Evolutionary conservation across 257 asterid species (phyloP), one percentile per base, ranked within the genome.

Genomic region (Salvia splendens): DNA sequence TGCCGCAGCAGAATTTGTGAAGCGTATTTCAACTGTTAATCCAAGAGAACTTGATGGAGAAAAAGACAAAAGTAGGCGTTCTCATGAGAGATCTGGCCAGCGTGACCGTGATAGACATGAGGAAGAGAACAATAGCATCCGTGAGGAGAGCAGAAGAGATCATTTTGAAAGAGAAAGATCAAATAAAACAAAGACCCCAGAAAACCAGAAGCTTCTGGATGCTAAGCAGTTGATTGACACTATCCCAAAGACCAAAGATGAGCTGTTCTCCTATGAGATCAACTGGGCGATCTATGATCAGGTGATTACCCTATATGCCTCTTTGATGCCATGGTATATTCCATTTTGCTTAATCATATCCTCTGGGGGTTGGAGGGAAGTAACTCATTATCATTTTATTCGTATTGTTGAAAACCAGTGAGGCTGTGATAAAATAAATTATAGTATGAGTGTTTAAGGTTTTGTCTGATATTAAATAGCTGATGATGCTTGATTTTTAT

Each of bases 221-320:
- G 97, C 99, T 43, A 94, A 91, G 63, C 96, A 91, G 84, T 79
- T 94, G 91, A 94, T 94, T 65, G 99, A 94, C 74, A 87, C 84
- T 68, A 94, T 94, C 66, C 99, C 99, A 17, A 94, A 87, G 91
- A 91, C 98, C 77, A 94, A 94, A 75, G 96, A 94, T 43, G 96
- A 94, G 79, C 73, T 94, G 76, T 94, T 94, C 62, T 84, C 99
- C 2, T 94, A 85, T 52, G 90, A 80, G 83, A 91, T 94, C 69
- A 88, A 94, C 72, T 94, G 99, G 99, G 74, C 46, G 3, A 78
- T 84, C 45, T 94, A 87, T 55, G 96, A 94, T 75, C 87, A 85
- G 97, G 99, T 94, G 73, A 86, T 73, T 48, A 57, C 74, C 30
- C 35, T 14, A 40, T 64, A 17, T 60, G 20, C 65, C 73, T 64